phyloP scores from a whole-genome alignment of 1,284 basidiomycete genomes.

The Inonotus hispidus region DNA sequence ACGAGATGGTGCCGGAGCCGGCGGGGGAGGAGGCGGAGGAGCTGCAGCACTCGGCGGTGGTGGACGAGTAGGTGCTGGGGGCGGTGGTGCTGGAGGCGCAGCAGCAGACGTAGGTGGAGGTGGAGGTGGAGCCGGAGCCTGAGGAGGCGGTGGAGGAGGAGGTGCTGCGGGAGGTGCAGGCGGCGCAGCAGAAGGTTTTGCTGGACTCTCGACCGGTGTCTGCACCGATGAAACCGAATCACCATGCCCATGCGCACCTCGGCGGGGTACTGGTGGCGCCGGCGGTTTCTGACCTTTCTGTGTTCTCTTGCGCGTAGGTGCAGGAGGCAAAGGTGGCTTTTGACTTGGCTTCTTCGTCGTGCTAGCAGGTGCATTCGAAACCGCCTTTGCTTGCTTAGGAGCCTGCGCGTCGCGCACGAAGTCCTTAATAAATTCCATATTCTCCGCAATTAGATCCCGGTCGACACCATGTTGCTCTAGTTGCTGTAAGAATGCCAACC shows the following conservation, averaged over 20 bases:
- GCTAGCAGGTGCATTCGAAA: slow-evolving; percentile 31
- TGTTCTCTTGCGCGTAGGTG: slow-evolving; percentile 30
- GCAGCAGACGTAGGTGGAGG: slow-evolving; percentile 22
- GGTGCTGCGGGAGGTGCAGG: slow-evolving; percentile 23
- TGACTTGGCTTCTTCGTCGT: slow-evolving; percentile 38
- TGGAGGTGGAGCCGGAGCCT: slow-evolving; percentile 23
- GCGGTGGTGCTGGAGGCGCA: slow-evolving; percentile 28
- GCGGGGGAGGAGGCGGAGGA: slow-evolving; percentile 30
- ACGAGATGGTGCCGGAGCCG: slow-evolving; percentile 28
- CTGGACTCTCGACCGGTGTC: slow-evolving; percentile 28
- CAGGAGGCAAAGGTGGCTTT: slow-evolving; percentile 50
- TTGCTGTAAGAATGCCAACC: slow-evolving; percentile 74
- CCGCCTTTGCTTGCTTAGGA: slow-evolving; percentile 21
- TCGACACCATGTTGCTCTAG: slow-evolving; percentile 71
- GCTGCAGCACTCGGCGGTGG: slow-evolving; percentile 25
- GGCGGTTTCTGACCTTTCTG: slow-evolving; percentile 31
- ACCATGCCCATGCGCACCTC: slow-evolving; percentile 27
- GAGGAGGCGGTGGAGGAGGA: slow-evolving; percentile 21
- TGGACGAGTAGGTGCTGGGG: slow-evolving; percentile 28
- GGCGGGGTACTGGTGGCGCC: slow-evolving; percentile 33
- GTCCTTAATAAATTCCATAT: slow-evolving; percentile 87
- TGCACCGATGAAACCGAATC: slow-evolving; percentile 15
- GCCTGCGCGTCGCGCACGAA: slow-evolving; percentile 64
- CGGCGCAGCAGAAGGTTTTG: slow-evolving; percentile 23
- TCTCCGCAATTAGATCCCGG: slow-evolving; percentile 56